Evolutionary conservation across 2,329 filamentous ascomycete species (phyloP), one percentile per base, ranked within the genome.

Genomic region (Colletotrichum caudatum): DNA sequence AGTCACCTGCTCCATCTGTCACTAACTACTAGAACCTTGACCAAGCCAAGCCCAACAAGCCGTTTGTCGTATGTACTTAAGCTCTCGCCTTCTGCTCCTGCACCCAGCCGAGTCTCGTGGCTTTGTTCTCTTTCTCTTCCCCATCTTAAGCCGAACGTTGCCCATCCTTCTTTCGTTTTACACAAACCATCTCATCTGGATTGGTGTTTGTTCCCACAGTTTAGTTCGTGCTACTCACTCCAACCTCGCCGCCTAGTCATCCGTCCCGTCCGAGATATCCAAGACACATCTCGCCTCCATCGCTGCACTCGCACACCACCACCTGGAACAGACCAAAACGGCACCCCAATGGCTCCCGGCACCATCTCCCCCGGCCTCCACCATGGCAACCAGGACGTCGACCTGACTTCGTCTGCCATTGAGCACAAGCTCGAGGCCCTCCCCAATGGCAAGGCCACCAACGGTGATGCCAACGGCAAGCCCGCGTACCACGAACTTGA

Each of bases 401-500:
- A 88, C 80, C 82, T 89, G 74, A 88, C 85, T 48, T 83, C 86
- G 63, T 81, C 84, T 23, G 86, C 86, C 74, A 80, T 89, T 69
- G 81, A 85, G 75, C 83, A 87, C 78, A 88, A 87, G 76, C 79
- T 86, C 74, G 78, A 80, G 39, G 77, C 78, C 69, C 76, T 80
- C 46, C 74, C 78, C 59, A 69, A 69, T 23, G 61, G 57, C 53
- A 23, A 56, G 37, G 72, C 67, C 63, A 66, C 74, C 63, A 79
- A 79, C 65, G 77, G 74, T 50, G 62, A 78, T 54, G 64, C 78
- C 76, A 80, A 80, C 50, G 71, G 74, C 73, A 73, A 78, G 62
- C 71, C 89, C 57, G 89, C 90, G 80, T 75, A 79, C 82, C 89
- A 78, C 83, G 90, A 79, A 82, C 85, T 92, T 65, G 87, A 92